Conservation (phyloP, 805 yeast species). For the Peterozyma xylosa region DNA sequence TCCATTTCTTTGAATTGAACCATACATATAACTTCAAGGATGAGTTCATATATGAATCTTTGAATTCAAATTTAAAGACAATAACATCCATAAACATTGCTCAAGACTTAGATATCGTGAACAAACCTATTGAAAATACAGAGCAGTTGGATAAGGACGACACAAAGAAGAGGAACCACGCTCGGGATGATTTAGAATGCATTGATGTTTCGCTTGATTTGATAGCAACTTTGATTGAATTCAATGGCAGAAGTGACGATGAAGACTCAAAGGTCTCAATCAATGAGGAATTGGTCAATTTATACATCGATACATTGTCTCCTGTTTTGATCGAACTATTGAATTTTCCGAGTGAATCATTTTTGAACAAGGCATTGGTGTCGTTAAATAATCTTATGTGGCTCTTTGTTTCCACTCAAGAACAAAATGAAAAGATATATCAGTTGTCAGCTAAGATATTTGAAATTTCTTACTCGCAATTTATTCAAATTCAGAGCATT, state of each 20-base stretch:
- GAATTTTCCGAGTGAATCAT: conserved; percentile 27
- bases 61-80: conserved; percentile 16
- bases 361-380: conserved; percentile 48
- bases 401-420: conserved; percentile 33
- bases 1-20: conserved; percentile 30
- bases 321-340: conserved; percentile 30
- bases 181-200: conserved; percentile 50
- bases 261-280: conserved; percentile 6
- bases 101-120: conserved; percentile 19
- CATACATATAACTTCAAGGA: conserved; percentile 14
- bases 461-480: conserved; percentile 15
- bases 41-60: conserved; percentile 11
- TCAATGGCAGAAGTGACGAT: conserved; percentile 12
- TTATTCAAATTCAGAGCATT: not conserved
- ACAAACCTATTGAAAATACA: conserved; percentile 25
- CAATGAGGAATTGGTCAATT: conserved; percentile 16
- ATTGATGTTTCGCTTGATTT: conserved; percentile 70
- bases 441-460: conserved; percentile 21
- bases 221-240: conserved; percentile 68
- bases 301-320: conserved; percentile 10
- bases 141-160: conserved; percentile 22
- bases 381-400: conserved; percentile 69
- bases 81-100: conserved; percentile 24
- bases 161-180: conserved; percentile 31
- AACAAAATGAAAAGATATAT: conserved; percentile 32